These are phyloP conservation scores for Petasospora rhodanensis DNA, from an alignment of 1,139 yeast genomes.

Conservation along the genomic window DNA sequence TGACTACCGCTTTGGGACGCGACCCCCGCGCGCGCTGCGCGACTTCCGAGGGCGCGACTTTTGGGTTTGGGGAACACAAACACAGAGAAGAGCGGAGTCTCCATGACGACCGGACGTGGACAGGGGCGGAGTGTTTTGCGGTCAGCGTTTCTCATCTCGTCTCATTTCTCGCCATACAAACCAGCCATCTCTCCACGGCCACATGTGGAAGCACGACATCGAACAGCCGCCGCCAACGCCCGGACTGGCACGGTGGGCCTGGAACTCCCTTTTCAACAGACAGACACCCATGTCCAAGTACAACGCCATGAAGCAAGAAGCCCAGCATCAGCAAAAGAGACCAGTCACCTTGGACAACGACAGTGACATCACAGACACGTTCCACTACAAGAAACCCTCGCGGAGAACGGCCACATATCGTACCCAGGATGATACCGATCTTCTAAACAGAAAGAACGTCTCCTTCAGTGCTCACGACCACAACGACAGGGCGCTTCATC, in stretches of 20 bases:
- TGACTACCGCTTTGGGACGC: too few species aligned
- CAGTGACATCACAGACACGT: slow-evolving; percentile 12
- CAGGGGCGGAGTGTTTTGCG: too few species aligned
- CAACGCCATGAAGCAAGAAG: slow-evolving; percentile 8
- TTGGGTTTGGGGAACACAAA: too few species aligned
- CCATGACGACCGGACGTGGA: too few species aligned
- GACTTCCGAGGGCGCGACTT: too few species aligned
- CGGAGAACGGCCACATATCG: too few species aligned
- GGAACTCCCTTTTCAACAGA: slow-evolving; percentile 22
- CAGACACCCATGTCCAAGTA: slow-evolving; percentile 25
- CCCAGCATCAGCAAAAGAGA: background rate
- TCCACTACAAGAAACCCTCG: slow-evolving; percentile 16
- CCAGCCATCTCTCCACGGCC: too few species aligned
- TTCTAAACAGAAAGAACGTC: slow-evolving; percentile 13
- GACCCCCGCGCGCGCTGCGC: too few species aligned
- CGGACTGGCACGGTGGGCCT: slow-evolving; percentile 25
- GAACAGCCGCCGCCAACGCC: slow-evolving; percentile 19
- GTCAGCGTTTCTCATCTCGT: too few species aligned
- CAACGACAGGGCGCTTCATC: background rate
- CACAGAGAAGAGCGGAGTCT: too few species aligned
- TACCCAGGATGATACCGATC: slow-evolving; percentile 4
- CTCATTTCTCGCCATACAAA: too few species aligned
- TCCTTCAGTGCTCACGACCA: slow-evolving; percentile 16
- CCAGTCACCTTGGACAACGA: too few species aligned
- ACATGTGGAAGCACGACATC: slow-evolving; percentile 1